Conservation (phyloP, 345 rosid species). For the Eucalyptus polybractea region DNA sequence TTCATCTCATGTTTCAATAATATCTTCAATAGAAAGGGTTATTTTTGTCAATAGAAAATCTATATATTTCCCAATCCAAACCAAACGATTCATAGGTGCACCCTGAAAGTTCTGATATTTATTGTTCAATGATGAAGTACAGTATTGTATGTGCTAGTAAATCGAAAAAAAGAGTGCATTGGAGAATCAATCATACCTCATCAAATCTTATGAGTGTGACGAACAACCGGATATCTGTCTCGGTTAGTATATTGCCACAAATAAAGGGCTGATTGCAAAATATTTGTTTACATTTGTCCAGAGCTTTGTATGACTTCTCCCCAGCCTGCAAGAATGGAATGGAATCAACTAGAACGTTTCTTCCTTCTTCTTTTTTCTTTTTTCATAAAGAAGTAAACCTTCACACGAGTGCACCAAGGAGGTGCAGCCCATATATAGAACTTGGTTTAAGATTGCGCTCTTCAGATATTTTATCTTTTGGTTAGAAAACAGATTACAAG, state of each 20-base stretch:
- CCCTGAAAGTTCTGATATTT: background rate
- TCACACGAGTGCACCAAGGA: too few relatives aligned
- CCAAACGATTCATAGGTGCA: background rate
- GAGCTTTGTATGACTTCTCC: conserved; percentile 43
- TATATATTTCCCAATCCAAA: background rate
- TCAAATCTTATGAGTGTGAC: conserved; percentile 89
- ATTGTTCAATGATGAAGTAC: background rate
- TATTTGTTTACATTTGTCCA: conserved; percentile 64
- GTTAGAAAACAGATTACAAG: background rate
- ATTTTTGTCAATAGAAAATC: background rate
- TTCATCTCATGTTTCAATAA: background rate
- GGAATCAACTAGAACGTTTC: background rate
- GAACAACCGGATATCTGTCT: conserved; percentile 65
- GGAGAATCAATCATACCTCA: conserved; percentile 31
- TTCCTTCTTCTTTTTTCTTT: background rate
- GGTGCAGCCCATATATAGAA: too few relatives aligned
- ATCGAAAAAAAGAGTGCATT: background rate
- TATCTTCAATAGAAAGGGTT: background rate
- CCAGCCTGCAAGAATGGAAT: conserved; percentile 36
- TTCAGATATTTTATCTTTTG: too few relatives aligned
- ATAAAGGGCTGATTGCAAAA: conserved; percentile 52
- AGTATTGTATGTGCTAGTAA: background rate
- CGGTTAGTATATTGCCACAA: conserved; percentile 55
- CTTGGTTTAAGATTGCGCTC: too few relatives aligned
- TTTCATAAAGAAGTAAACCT: too few relatives aligned